These are phyloP conservation scores for Biscogniauxia mediterranea DNA, from an alignment of 2,329 filamentous ascomycete genomes.

Conservation along the genomic window DNA sequence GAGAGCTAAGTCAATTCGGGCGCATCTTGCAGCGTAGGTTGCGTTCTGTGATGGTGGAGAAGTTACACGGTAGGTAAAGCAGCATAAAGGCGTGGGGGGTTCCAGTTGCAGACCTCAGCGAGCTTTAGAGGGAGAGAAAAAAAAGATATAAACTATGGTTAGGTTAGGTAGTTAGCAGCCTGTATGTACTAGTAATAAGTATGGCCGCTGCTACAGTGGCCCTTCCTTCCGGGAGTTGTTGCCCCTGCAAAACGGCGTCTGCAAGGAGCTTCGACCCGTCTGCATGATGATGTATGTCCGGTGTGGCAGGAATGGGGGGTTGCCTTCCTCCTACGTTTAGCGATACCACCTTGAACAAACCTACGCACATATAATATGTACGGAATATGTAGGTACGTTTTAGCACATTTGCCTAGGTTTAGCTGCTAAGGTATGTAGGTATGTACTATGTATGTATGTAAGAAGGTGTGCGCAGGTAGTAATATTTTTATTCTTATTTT, in stretches of 20 bases:
- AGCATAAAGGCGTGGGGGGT: slow-evolving; percentile 24
- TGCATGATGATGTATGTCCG: slow-evolving; percentile 26
- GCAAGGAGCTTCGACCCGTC: slow-evolving; percentile 19
- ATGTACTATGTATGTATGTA: no score
- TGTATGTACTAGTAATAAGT: no score
- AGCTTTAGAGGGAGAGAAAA: neutral
- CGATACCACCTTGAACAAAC: neutral
- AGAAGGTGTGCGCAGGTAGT: no score
- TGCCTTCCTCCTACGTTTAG: slow-evolving; percentile 7
- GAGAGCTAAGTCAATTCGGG: slow-evolving; percentile 28
- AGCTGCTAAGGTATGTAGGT: no score
- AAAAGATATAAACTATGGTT: no score
- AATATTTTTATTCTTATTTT: no score
- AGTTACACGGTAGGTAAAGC: slow-evolving; percentile 11
- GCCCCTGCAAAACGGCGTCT: slow-evolving; percentile 8
- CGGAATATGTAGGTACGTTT: neutral
- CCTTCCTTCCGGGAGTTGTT: slow-evolving; percentile 23
- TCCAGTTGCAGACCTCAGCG: neutral
- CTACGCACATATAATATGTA: neutral
- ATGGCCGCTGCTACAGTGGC: neutral
- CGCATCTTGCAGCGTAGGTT: slow-evolving; percentile 26
- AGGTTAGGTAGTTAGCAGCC: no score
- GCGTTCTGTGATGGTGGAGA: slow-evolving; percentile 21
- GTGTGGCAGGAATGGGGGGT: slow-evolving; percentile 7
- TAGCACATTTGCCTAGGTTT: neutral